A percentile compares a stretch with the other conserved stretches of the same genome.
phyloP scores from a whole-genome alignment of 1,284 basidiomycete species.

The Cronartium quercuum region DNA sequence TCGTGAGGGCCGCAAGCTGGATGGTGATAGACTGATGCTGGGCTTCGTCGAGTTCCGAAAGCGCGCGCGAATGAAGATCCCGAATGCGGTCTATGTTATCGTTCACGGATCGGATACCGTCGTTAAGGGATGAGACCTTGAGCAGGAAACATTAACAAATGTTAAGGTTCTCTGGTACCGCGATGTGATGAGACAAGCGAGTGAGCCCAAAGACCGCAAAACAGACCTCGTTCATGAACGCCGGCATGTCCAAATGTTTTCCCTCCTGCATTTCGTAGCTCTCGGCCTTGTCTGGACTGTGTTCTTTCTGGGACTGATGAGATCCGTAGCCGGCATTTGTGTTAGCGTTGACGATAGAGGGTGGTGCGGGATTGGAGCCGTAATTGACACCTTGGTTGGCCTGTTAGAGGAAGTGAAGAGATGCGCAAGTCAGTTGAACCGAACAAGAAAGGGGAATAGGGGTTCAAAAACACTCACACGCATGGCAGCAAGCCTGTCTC shows the following conservation, averaged over 20 bases:
- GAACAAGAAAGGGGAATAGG: not conserved
- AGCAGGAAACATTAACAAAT: too few relatives aligned
- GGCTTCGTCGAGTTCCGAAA: constrained; percentile 22
- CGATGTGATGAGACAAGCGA: not conserved
- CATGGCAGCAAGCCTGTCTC: constrained; percentile 35
- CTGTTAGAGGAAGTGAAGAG: not conserved
- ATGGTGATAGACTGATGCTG: constrained; percentile 23
- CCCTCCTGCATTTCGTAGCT: constrained; percentile 35
- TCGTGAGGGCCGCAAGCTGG: constrained; percentile 10
- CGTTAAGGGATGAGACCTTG: constrained; percentile 31
- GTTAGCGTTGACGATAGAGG: not conserved
- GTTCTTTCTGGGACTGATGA: not conserved
- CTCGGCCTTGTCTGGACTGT: constrained; percentile 1
- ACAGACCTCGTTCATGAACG: constrained; percentile 32
- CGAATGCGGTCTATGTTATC: constrained; percentile 30
- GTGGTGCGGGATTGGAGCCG: constrained; percentile 3
- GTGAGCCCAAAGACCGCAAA: not conserved
- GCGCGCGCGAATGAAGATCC: constrained; percentile 16
- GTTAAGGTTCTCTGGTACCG: too few relatives aligned
- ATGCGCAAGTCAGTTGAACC: not conserved
- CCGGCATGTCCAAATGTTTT: constrained; percentile 23
- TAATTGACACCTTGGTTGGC: constrained; percentile 6
- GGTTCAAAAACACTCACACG: constrained; percentile 5
- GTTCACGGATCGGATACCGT: constrained; percentile 25
- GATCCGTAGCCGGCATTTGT: not conserved